These are phyloP conservation scores for Epichloe scottii DNA, from an alignment of 2,329 filamentous ascomycete species.

Conservation along the genomic window DNA sequence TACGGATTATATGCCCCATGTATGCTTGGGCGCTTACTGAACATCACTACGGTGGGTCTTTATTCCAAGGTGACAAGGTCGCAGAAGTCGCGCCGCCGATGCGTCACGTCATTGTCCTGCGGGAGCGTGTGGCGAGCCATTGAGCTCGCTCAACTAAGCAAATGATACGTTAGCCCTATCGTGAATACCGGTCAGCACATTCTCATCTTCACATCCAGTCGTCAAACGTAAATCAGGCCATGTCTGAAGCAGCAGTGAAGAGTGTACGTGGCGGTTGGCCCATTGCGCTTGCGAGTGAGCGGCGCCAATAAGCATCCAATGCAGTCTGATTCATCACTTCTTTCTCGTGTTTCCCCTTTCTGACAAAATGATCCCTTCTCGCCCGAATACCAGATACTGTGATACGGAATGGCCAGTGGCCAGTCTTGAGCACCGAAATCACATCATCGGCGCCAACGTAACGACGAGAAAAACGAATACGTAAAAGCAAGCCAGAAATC, in stretches of 20 bases:
- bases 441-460: background rate
- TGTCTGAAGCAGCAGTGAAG: background rate
- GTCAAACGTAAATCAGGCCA: background rate
- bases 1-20: too few relatives aligned
- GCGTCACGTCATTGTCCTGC: background rate
- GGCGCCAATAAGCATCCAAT: background rate
- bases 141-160: background rate
- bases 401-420: background rate
- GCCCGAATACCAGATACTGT: background rate
- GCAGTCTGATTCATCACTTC: background rate
- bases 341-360: background rate
- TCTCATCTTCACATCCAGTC: background rate
- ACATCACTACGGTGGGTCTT: background rate
- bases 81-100: background rate
- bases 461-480: background rate
- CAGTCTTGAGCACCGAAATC: background rate
- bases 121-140: background rate
- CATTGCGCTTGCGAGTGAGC: background rate
- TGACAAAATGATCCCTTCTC: background rate
- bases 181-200: background rate
- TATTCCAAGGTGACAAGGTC: background rate
- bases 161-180: background rate
- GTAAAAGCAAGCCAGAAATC: background rate
- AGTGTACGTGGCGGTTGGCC: background rate
- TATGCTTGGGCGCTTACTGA: too few relatives aligned